Evolutionary conservation across 2,329 filamentous ascomycete genomes (phyloP), one percentile per base, ranked within the genome.

Genomic region (Dothideomycetes sp.): DNA sequence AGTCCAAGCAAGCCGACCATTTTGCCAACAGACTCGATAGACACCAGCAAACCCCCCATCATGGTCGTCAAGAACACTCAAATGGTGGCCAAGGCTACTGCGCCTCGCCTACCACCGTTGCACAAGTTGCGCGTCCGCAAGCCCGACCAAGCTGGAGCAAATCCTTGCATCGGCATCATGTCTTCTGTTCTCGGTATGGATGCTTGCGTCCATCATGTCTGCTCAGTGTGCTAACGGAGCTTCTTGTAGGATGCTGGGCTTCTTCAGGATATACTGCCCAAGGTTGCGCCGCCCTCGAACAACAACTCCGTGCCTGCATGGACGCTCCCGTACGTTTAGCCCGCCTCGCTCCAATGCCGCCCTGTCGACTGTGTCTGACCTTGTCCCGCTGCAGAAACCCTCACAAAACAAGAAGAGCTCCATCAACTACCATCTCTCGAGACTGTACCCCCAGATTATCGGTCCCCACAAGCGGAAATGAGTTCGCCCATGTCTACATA

Each of bases 401-500:
- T 62, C 62, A 48, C 62, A 65, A 41, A 60, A 64, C 49, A 75
- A 76, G 59, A 85, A 80, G 68, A 89, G 79, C 61, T 78, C 75
- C 49, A 87, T 96, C 75, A 96, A 96, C 67, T 88, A 88, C 70
- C 88, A 95, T 61, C 69, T 96, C 30, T 74, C 76, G 50, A 77
- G 91, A 55, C 75, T 84, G 68, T 83, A 82, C 53, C 77, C 78
- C 11, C 77, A 80, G 60, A 69, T 93, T 69, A 74, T 80, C 65
- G 73, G 81, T 55, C 73, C 78, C 50, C 68, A 78, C 74, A 76
- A 88, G 64, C 73, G 71, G 62, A 75, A 80, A 53, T 76, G 27
- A 31, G 15, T 15, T 19, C 11, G 7, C 25, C 25, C 12, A 15
- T 15, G 17, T 24, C n/a, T 19, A n/a, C n/a, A n/a, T n/a, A n/a